Conservation (phyloP, 768 basidiomycete species). For the Hysterangium stoloniferum region DNA sequence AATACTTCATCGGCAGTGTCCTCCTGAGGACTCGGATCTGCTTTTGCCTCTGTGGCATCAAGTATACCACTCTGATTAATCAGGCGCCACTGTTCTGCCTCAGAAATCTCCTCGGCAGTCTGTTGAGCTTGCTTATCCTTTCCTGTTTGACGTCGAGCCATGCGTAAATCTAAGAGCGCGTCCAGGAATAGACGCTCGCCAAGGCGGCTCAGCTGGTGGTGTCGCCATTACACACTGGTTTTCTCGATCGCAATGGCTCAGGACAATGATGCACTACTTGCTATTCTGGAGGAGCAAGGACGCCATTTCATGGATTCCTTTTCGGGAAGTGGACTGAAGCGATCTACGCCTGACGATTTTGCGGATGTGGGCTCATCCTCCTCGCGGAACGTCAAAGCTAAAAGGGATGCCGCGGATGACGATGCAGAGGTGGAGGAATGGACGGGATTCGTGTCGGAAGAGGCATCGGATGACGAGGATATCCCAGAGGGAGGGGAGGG, state of each 20-base stretch:
- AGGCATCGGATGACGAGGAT: conserved; percentile 14
- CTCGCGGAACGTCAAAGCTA: too few species aligned
- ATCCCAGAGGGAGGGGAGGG: conserved; percentile 16
- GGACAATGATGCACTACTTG: conserved; percentile 23
- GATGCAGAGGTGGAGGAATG: conserved; percentile 30
- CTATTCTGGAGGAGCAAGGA: conserved; percentile 38
- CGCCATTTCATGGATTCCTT: conserved; percentile 37
- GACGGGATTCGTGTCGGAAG: conserved; percentile 29
- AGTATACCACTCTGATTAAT: conserved; percentile 53
- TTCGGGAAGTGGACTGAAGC: conserved; percentile 22
- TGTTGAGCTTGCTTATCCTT: conserved; percentile 11
- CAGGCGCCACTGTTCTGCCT: conserved; percentile 74
- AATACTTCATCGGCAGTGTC: conserved; percentile 61
- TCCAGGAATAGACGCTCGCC: neutral
- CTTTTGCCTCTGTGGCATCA: conserved; percentile 5
- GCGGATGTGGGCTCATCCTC: conserved; percentile 5
- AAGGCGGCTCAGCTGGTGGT: neutral
- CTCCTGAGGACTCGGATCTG: conserved; percentile 10
- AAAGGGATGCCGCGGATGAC: neutral
- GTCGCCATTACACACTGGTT: neutral
- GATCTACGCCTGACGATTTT: conserved; percentile 15
- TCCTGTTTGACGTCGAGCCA: conserved; percentile 15
- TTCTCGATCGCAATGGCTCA: neutral
- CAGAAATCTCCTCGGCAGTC: conserved; percentile 43
- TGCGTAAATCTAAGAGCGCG: neutral